Conservation (phyloP, 176 grass and related monocot genomes). For the Ampelocalamus luodianensis region DNA sequence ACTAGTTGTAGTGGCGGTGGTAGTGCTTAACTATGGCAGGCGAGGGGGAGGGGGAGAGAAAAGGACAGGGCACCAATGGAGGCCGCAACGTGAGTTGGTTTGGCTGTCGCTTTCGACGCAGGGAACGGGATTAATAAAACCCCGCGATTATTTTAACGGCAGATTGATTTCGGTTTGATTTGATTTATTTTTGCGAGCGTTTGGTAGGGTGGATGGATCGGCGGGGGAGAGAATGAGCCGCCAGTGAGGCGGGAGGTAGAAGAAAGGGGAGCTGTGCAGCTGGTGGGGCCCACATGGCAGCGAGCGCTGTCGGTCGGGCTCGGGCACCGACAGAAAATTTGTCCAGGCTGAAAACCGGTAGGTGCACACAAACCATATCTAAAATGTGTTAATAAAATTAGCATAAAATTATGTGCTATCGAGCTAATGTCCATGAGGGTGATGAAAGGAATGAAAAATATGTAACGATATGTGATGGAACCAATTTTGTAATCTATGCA, state of each 20-base stretch:
- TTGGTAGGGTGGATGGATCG: neutral
- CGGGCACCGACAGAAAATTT: constrained; percentile 37
- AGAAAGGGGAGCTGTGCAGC: too few relatives aligned
- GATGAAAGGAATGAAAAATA: too few relatives aligned
- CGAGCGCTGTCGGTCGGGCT: too few relatives aligned
- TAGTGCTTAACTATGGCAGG: constrained; percentile 30
- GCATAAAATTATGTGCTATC: too few relatives aligned
- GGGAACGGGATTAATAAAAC: neutral
- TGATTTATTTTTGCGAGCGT: neutral
- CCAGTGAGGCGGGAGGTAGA: constrained; percentile 45
- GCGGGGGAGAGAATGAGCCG: too few relatives aligned
- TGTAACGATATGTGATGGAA: too few relatives aligned
- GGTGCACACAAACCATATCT: neutral
- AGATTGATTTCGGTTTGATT: neutral
- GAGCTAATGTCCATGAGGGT: too few relatives aligned
- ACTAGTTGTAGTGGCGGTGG: constrained; percentile 5
- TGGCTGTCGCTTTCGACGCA: constrained; percentile 38
- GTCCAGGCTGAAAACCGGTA: constrained; percentile 9
- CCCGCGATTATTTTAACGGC: constrained; percentile 9
- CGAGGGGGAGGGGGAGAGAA: neutral
- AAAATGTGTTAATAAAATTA: too few relatives aligned
- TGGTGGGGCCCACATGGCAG: constrained; percentile 37
- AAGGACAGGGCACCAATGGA: constrained; percentile 47
- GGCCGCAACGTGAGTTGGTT: constrained; percentile 50
- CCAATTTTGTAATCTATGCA: too few relatives aligned